phyloP scores from a whole-genome alignment of 2,329 filamentous ascomycete species.

The Thermothelomyces thermophilus region DNA sequence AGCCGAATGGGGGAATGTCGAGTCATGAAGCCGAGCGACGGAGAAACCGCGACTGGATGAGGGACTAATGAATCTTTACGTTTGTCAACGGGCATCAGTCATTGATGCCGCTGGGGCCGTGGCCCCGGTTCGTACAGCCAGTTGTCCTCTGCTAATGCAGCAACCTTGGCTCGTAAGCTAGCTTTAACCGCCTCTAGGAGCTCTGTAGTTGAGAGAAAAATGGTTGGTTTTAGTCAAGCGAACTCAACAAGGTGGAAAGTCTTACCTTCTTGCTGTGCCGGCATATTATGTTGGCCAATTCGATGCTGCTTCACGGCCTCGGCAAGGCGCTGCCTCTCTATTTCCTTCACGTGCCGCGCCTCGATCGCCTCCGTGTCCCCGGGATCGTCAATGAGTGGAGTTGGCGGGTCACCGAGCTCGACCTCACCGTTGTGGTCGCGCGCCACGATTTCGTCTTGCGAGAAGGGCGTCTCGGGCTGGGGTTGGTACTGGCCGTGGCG shows the following conservation, averaged over 20 bases:
- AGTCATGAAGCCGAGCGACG: background rate
- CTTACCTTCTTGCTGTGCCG: slow-evolving; percentile 61
- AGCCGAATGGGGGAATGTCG: background rate
- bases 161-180: slow-evolving; percentile 66
- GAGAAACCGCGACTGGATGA: background rate
- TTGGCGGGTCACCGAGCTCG: slow-evolving; percentile 49
- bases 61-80: background rate
- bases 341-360: slow-evolving; percentile 51
- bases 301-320: slow-evolving; percentile 58
- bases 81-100: slow-evolving; percentile 10
- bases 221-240: slow-evolving; percentile 12
- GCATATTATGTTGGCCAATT: slow-evolving; percentile 46
- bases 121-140: slow-evolving; percentile 84
- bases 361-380: slow-evolving; percentile 48
- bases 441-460: slow-evolving; percentile 51
- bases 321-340: slow-evolving; percentile 52
- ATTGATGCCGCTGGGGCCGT: slow-evolving; percentile 33
- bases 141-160: slow-evolving; percentile 69
- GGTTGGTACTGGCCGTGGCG: slow-evolving; percentile 4
- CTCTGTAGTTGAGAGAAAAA: slow-evolving; percentile 40
- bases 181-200: slow-evolving; percentile 62
- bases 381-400: slow-evolving; percentile 46
- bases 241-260: too few species aligned
- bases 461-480: slow-evolving; percentile 28
- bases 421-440: slow-evolving; percentile 58